A percentile compares a stretch with the other conserved stretches of the same genome.
phyloP scores from a whole-genome alignment of 164 flowering plant genomes.

The Sedum album region DNA sequence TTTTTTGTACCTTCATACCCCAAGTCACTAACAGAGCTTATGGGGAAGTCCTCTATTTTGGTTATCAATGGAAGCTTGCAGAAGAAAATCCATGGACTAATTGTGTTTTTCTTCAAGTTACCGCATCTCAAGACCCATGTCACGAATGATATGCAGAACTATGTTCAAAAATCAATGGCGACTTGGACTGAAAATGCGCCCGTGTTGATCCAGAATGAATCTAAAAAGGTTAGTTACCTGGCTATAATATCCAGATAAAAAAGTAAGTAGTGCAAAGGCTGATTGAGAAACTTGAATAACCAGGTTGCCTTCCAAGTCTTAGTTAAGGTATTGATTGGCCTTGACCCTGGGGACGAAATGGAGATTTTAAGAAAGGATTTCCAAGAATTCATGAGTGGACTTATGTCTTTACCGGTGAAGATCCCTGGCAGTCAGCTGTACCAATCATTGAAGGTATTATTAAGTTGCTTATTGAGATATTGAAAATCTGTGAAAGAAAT shows the following conservation, averaged over 20 bases:
- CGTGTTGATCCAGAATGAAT: constrained; percentile 67
- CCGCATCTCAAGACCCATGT: constrained; percentile 65
- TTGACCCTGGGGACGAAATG: constrained; percentile 77
- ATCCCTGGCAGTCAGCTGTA: constrained; percentile 75
- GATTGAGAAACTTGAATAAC: background rate
- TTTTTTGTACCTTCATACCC: constrained; percentile 79
- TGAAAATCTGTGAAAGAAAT: no score
- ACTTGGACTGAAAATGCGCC: constrained; percentile 54
- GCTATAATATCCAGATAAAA: background rate
- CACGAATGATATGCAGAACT: constrained; percentile 61
- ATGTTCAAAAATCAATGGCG: constrained; percentile 49
- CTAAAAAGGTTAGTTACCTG: constrained; percentile 55
- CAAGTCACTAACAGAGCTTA: constrained; percentile 70
- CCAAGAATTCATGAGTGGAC: constrained; percentile 74
- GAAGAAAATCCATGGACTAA: constrained; percentile 75
- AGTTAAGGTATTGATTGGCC: constrained; percentile 76
- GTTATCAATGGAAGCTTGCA: constrained; percentile 75
- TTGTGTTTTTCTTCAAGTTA: constrained; percentile 81
- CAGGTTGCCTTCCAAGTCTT: constrained; percentile 89
- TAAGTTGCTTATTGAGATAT: no score
- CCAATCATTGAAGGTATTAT: constrained; percentile 60
- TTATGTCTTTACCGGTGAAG: constrained; percentile 79
- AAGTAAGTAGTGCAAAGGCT: background rate
- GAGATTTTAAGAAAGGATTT: constrained; percentile 62
- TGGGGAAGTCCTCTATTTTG: constrained; percentile 86